Conservation (phyloP, 2,329 filamentous ascomycete genomes). For the Chaetomiaceae sp. region DNA sequence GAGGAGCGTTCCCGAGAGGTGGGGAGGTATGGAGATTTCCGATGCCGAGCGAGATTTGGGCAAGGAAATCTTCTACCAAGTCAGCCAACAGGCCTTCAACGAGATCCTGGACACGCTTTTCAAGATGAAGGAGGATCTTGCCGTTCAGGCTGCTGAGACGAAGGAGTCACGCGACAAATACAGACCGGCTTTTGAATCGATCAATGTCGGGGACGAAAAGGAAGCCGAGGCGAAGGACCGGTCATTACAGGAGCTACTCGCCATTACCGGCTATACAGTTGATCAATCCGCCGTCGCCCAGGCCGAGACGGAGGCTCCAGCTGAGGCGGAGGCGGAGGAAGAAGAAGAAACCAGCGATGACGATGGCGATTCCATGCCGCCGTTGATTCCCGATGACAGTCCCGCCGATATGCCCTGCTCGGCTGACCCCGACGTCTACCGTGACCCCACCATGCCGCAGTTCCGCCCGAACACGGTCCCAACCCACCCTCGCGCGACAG, state of each 20-base stretch:
- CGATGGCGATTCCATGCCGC: constrained; percentile 1
- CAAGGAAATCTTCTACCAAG: constrained; percentile 84
- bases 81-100: constrained; percentile 89
- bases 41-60: constrained; percentile 77
- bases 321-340: constrained; percentile 17
- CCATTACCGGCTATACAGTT: constrained; percentile 42
- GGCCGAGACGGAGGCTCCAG: constrained; percentile 12
- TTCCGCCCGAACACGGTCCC: constrained; percentile 21
- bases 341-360: constrained; percentile 16
- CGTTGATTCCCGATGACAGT: constrained; percentile 18
- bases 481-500: too few relatives aligned
- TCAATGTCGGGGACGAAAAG: constrained; percentile 32
- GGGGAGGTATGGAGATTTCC: constrained; percentile 74
- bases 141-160: constrained; percentile 62
- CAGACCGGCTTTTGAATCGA: constrained; percentile 42
- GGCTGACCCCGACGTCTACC: constrained; percentile 26
- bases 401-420: neutral
- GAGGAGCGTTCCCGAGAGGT: constrained; percentile 65
- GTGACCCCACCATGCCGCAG: constrained; percentile 44
- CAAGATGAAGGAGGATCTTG: constrained; percentile 70
- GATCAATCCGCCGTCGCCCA: constrained; percentile 25
- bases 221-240: constrained; percentile 25
- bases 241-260: constrained; percentile 39
- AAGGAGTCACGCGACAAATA: constrained; percentile 56
- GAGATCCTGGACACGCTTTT: constrained; percentile 87